Conservation (phyloP, 192 early-diverging fungal genomes). For the Podila clonocystis region DNA sequence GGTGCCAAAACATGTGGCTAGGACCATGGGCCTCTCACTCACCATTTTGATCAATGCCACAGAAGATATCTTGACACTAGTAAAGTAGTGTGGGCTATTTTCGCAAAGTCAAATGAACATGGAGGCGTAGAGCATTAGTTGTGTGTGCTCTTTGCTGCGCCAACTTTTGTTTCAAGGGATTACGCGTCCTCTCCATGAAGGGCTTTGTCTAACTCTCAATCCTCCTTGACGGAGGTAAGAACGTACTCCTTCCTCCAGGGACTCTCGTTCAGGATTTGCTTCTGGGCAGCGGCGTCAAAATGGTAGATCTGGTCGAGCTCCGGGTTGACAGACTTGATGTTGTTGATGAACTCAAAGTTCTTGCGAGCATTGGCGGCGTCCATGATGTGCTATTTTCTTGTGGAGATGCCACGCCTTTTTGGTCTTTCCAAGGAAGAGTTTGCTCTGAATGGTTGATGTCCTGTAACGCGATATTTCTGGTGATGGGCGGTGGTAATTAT, state of each 20-base stretch:
- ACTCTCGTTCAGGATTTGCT: slow-evolving; percentile 65
- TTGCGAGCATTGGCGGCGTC: slow-evolving; percentile 61
- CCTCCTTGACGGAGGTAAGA: neutral
- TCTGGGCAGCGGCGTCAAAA: slow-evolving; percentile 79
- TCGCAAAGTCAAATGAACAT: neutral
- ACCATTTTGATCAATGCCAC: slow-evolving; percentile 99
- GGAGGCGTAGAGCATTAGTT: neutral
- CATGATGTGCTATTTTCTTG: slow-evolving; percentile 29
- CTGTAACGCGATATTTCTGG: too few relatives aligned
- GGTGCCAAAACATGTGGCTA: neutral
- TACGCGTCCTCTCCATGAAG: neutral
- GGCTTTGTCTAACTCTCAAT: neutral
- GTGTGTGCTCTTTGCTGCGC: neutral
- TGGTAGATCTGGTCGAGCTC: slow-evolving; percentile 82
- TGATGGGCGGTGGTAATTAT: too few relatives aligned
- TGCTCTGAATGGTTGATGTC: too few relatives aligned
- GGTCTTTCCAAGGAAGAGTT: too few relatives aligned
- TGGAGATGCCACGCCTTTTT: neutral
- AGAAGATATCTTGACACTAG: slow-evolving; percentile 90
- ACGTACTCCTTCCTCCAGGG: slow-evolving; percentile 89
- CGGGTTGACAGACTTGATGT: slow-evolving; percentile 73
- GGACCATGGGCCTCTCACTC: slow-evolving; percentile 4
- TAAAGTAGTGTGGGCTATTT: slow-evolving; percentile 84
- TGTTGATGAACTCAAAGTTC: slow-evolving; percentile 79
- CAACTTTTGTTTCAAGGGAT: neutral